These are phyloP conservation scores for Kregervanrija delftensis DNA, from an alignment of 805 yeast species.

Conservation along the genomic window DNA sequence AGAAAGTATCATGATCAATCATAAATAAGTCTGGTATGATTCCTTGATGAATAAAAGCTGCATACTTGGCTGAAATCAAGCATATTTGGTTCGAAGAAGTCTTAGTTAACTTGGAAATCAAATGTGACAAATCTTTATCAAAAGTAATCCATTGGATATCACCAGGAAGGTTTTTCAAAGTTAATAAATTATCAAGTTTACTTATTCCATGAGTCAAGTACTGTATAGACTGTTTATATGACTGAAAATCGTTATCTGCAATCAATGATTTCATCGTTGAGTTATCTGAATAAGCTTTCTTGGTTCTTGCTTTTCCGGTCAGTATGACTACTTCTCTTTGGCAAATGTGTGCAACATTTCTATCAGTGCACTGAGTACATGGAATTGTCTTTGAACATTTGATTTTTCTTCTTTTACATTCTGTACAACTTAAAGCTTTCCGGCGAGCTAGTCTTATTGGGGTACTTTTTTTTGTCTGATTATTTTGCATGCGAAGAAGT, in stretches of 20 bases:
- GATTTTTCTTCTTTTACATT: conserved; percentile 3
- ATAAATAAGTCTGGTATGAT: conserved; percentile 3
- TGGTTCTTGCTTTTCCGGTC: background rate
- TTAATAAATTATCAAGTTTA: background rate
- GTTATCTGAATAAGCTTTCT: background rate
- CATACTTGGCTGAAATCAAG: conserved; percentile 2
- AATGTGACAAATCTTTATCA: background rate
- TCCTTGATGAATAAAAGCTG: conserved; percentile 4
- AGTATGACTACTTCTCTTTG: background rate
- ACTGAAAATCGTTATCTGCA: conserved; percentile 1
- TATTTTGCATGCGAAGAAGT: too few species aligned
- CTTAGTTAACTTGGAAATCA: background rate
- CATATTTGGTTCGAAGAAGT: background rate
- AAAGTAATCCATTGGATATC: background rate
- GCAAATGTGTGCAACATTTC: background rate
- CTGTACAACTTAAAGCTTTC: conserved; percentile 2
- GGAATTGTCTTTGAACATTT: conserved; percentile 2
- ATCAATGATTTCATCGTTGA: background rate
- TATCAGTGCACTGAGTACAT: background rate
- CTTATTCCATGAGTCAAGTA: background rate
- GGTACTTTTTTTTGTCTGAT: too few species aligned
- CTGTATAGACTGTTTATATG: background rate
- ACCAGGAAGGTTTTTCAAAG: background rate
- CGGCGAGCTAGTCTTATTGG: background rate
- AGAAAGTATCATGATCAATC: conserved; percentile 3